Evolutionary conservation across 768 basidiomycete species (phyloP).

Genomic region (Mycena epipterygia): DNA sequence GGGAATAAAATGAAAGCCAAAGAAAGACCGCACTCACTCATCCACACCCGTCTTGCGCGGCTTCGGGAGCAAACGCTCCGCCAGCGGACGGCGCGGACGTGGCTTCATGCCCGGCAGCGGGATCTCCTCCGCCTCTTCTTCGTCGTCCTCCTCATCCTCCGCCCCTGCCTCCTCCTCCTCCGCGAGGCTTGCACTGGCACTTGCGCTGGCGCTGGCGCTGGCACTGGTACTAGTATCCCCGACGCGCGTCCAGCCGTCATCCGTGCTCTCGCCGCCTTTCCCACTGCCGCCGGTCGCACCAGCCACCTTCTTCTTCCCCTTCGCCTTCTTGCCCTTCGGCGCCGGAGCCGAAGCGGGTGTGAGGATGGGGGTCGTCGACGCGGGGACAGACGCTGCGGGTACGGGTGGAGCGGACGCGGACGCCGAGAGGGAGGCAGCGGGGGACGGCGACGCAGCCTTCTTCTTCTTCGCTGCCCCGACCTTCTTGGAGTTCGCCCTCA

Average conservation of each 20-base stretch:
- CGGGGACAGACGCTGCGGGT: constrained; percentile 6
- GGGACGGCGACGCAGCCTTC: constrained; percentile 36
- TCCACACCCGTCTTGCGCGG: constrained; percentile 76
- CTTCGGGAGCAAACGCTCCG: constrained; percentile 76
- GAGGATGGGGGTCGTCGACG: constrained; percentile 12
- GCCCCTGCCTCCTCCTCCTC: constrained; percentile 38
- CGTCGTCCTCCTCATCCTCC: constrained; percentile 34
- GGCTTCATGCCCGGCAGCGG: constrained; percentile 46
- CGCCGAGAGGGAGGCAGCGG: not conserved
- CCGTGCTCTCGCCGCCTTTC: constrained; percentile 27
- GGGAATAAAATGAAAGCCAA: not conserved
- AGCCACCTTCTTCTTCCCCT: constrained; percentile 48
- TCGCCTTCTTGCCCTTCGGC: constrained; percentile 30
- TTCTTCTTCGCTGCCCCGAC: constrained; percentile 50
- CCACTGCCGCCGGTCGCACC: constrained; percentile 34
- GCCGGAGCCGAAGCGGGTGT: not conserved
- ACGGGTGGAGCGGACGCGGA: not conserved
- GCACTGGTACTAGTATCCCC: not conserved
- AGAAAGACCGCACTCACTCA: constrained; percentile 65
- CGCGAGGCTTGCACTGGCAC: not conserved
- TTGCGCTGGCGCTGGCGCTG: not conserved
- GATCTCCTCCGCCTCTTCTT: constrained; percentile 35
- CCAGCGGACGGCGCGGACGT: constrained; percentile 61
- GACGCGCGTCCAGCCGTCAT: constrained; percentile 37
- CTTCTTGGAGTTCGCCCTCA: constrained; percentile 31